Evolutionary conservation across 495 filamentous ascomycete species (phyloP).

Genomic region (Podospora tetraspora): DNA sequence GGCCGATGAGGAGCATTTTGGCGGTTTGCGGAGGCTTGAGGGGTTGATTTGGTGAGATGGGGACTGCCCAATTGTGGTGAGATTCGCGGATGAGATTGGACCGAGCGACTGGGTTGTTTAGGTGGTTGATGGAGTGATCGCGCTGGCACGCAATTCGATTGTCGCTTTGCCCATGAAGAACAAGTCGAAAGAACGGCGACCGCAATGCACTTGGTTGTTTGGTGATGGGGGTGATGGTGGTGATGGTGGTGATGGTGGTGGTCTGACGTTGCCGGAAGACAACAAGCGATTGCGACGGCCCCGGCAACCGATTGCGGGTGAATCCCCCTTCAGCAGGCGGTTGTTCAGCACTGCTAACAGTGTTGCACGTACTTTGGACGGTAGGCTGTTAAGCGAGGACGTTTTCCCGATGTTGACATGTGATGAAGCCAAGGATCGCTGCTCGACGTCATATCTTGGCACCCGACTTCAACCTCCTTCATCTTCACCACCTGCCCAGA

Average conservation of each 20-base stretch:
- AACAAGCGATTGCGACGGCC: not conserved
- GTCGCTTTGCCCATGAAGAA: not conserved
- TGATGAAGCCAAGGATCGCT: not conserved
- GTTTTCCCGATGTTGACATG: not conserved
- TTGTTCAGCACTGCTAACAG: not conserved
- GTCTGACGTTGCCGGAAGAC: not conserved
- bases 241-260: not conserved
- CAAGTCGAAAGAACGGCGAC: not conserved
- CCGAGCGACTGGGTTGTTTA: not conserved
- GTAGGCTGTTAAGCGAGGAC: not conserved
- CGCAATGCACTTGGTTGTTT: not conserved
- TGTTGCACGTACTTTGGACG: not conserved
- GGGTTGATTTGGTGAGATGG: not conserved
- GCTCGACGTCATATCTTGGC: not conserved
- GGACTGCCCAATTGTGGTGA: not conserved
- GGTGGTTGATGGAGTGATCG: not conserved
- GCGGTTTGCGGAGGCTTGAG: not conserved
- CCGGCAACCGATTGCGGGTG: not conserved
- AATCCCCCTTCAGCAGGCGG: not conserved
- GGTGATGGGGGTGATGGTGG: not conserved
- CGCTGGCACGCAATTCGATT: not conserved
- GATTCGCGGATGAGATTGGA: not conserved
- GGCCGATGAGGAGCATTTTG: constrained; percentile 87
- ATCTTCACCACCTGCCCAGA: not conserved
- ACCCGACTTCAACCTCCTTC: not conserved